Evolutionary conservation across 768 basidiomycete genomes (phyloP).

Genomic region (Lactarius indigo): DNA sequence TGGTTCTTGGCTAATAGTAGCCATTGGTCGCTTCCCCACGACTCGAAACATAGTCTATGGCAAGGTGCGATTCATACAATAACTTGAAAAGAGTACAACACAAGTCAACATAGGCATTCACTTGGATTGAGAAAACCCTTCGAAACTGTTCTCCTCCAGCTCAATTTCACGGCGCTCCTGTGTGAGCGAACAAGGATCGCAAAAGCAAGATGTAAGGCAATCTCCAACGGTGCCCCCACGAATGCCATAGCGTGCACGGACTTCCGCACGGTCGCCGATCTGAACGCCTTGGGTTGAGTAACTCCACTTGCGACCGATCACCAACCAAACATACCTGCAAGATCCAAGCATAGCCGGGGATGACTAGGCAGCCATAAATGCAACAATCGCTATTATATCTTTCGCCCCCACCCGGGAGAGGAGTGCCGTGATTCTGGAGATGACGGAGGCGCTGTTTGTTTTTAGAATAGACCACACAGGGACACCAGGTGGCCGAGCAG

Average conservation of each 20-base stretch:
- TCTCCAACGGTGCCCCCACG: conserved; percentile 43
- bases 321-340: conserved; percentile 36
- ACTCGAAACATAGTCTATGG: background rate
- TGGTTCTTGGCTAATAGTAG: background rate
- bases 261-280: conserved; percentile 37
- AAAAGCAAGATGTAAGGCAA: conserved; percentile 41
- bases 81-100: background rate
- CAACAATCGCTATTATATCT: conserved; percentile 29
- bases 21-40: background rate
- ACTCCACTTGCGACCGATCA: background rate
- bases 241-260: conserved; percentile 46
- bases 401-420: conserved; percentile 39
- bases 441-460: conserved; percentile 40
- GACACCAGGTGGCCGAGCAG: conserved; percentile 37
- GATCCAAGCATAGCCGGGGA: conserved; percentile 36
- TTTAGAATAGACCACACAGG: conserved; percentile 40
- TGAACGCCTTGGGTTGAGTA: conserved; percentile 29
- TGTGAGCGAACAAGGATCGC: conserved; percentile 45
- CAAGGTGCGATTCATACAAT: background rate
- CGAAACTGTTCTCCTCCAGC: conserved; percentile 42
- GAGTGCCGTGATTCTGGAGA: conserved; percentile 35
- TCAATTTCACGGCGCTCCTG: conserved; percentile 48
- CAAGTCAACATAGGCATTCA: background rate
- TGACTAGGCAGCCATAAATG: conserved; percentile 34
- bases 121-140: background rate